Base-by-base conservation (phyloP, 306 rosid genomes). In the Canavalia gladiata region DNA sequence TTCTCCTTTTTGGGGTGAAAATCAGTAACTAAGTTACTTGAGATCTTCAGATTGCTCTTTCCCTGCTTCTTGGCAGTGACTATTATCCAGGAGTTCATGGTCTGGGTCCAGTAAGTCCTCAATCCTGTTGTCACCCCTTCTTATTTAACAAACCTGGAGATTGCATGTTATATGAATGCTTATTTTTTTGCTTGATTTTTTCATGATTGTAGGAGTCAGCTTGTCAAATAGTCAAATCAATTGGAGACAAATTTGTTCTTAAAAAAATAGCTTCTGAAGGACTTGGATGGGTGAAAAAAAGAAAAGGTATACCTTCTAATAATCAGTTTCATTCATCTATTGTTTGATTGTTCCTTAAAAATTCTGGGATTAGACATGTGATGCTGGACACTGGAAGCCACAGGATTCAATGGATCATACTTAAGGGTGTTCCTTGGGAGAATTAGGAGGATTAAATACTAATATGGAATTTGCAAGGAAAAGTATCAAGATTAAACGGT, bases 31-130 rank as follows among this genome's bases (percentile, higher is more conserved):
- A 11, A n/a, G 69, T 80, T 60, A 72, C 76, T 77, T 77, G 72
- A 83, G 77, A 78, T 86, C 69, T 82, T 77, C 91, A 93, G 97
- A 90, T 91, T 85, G 80, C 93, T 64, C 92, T 93, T 50, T 92
- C 92, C 65, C 81, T 93, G 76, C 87, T 91, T 88, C 92, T 93
- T 76, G 97, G 97, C 71, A 71, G 97, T 78, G 97, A 93, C 73
- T 93, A 93, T 83, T 83, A 78, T 68, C 87, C 65, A 74, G 97
- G 97, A 75, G 92, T 93, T 82, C 82, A 85, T 62, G 97, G 97
- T 77, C 42, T 93, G 74, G 94, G 97, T 65, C 93, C 85, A 54
- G 97, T 93, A 80, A 85, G 97, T 86, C 62, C 60, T 52, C 13
- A 84, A 75, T 76, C 8, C 2, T 68, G 45, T 31, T 56, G 64